A percentile compares a stretch with the other conserved stretches of the same genome.
These are phyloP conservation scores for Botryotinia calthae DNA, from an alignment of 2,329 filamentous ascomycete genomes.

Conservation along the genomic window DNA sequence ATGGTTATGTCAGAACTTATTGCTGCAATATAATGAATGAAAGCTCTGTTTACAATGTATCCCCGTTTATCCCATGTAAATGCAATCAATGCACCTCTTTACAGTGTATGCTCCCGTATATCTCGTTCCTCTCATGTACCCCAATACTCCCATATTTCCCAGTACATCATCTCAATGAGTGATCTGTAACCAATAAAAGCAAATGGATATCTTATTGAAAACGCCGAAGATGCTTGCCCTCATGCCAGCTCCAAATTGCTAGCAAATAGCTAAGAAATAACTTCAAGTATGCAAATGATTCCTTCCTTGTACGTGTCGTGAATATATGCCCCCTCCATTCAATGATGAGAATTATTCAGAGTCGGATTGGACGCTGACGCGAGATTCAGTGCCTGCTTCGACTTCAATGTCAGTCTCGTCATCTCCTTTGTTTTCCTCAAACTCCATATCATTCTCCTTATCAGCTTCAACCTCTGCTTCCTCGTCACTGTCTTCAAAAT, in stretches of 20 bases:
- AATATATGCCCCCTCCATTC: no score
- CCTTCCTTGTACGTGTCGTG: not conserved
- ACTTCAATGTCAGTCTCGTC: not conserved
- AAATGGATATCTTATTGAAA: constrained; percentile 6
- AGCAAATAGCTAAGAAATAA: not conserved
- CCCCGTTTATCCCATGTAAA: not conserved
- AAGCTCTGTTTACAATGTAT: not conserved
- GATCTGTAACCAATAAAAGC: not conserved
- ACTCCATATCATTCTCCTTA: not conserved
- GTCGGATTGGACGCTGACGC: not conserved
- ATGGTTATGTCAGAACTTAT: not conserved
- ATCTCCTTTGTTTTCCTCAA: constrained; percentile 3
- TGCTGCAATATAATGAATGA: not conserved
- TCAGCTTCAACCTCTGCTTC: constrained; percentile 21
- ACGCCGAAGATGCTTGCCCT: not conserved
- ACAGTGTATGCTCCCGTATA: not conserved
- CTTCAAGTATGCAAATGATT: not conserved
- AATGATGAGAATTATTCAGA: not conserved
- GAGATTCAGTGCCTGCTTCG: not conserved
- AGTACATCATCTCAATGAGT: not conserved
- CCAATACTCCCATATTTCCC: not conserved
- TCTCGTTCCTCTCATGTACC: not conserved
- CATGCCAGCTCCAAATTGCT: not conserved
- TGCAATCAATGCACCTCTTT: not conserved
- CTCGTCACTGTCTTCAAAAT: constrained; percentile 24